These are phyloP conservation scores for Hymenotorrendiella dingleyae DNA, from an alignment of 2,329 filamentous ascomycete species.

Conservation along the genomic window DNA sequence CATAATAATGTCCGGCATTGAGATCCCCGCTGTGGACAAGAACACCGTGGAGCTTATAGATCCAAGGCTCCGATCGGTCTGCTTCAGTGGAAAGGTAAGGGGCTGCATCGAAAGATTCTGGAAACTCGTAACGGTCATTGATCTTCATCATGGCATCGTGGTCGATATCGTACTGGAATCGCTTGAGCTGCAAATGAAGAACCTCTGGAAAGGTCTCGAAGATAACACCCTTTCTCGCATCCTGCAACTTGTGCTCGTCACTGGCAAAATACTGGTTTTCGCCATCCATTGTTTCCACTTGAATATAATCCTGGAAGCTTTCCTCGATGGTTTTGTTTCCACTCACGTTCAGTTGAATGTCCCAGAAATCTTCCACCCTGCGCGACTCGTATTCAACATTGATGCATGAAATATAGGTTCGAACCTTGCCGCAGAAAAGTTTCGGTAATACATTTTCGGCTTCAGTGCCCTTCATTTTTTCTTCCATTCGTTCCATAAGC, in stretches of 20 bases:
- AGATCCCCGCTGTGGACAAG: slow-evolving; percentile 94
- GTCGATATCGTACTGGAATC: slow-evolving; percentile 96
- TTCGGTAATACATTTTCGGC: slow-evolving; percentile 83
- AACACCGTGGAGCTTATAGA: slow-evolving; percentile 90
- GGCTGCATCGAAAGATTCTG: slow-evolving; percentile 74
- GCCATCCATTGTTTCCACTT: slow-evolving; percentile 93
- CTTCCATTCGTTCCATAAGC: slow-evolving; percentile 94
- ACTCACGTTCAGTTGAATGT: slow-evolving; percentile 93
- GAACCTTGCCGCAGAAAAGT: slow-evolving; percentile 96
- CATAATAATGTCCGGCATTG: slow-evolving; percentile 97
- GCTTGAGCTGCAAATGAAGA: slow-evolving; percentile 88
- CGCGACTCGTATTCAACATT: slow-evolving; percentile 98
- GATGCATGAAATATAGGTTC: slow-evolving; percentile 98
- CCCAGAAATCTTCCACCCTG: slow-evolving; percentile 95
- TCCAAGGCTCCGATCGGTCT: slow-evolving; percentile 82
- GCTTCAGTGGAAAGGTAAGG: slow-evolving; percentile 83
- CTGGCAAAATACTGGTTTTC: slow-evolving; percentile 98
- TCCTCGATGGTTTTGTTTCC: slow-evolving; percentile 90
- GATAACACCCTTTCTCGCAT: slow-evolving; percentile 96
- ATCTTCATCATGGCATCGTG: slow-evolving; percentile 99
- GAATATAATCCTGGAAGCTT: slow-evolving; percentile 93
- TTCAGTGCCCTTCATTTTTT: slow-evolving; percentile 95
- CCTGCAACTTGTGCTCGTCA: slow-evolving; percentile 84
- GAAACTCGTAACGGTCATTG: slow-evolving; percentile 87
- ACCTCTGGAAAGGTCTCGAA: slow-evolving; percentile 94